These are phyloP conservation scores for Mortierella claussenii DNA, from an alignment of 192 early-diverging fungal species.

Conservation along the genomic window DNA sequence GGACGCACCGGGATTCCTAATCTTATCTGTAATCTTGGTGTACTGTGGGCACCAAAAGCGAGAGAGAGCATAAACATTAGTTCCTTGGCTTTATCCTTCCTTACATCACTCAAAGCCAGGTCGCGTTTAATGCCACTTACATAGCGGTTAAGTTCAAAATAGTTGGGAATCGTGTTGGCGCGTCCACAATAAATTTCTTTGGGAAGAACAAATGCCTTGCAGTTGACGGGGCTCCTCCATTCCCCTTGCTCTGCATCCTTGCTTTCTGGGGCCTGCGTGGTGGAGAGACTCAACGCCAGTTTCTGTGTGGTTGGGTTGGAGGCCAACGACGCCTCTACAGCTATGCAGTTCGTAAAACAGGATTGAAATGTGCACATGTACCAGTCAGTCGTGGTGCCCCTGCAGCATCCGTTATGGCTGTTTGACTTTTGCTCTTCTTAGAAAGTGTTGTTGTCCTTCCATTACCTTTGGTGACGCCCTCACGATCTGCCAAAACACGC, in stretches of 20 bases:
- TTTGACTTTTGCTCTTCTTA: too few species aligned
- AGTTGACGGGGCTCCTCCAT: slow-evolving; percentile 58
- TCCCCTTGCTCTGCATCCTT: slow-evolving; percentile 51
- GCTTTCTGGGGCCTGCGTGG: slow-evolving; percentile 28
- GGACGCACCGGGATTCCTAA: slow-evolving; percentile 74
- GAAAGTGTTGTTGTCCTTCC: background rate
- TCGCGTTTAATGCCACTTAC: too few species aligned
- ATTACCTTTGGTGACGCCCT: slow-evolving; percentile 73
- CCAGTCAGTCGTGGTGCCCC: background rate
- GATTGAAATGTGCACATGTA: background rate
- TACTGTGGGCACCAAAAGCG: too few species aligned
- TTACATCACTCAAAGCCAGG: too few species aligned
- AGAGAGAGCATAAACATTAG: too few species aligned
- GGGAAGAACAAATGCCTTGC: slow-evolving; percentile 67
- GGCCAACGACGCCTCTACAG: slow-evolving; percentile 19
- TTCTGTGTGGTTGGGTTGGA: slow-evolving; percentile 40
- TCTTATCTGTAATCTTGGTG: slow-evolving; percentile 65
- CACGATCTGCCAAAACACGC: slow-evolving; percentile 69
- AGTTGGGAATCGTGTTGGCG: slow-evolving; percentile 83
- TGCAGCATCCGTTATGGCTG: background rate
- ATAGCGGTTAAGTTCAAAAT: slow-evolving; percentile 89
- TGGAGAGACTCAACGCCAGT: slow-evolving; percentile 37
- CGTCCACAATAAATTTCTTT: slow-evolving; percentile 82
- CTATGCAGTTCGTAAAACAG: background rate
- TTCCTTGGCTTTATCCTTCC: too few species aligned